These are phyloP conservation scores for Clonostachys rhizophaga DNA, from an alignment of 2,329 filamentous ascomycete species.

Conservation along the genomic window DNA sequence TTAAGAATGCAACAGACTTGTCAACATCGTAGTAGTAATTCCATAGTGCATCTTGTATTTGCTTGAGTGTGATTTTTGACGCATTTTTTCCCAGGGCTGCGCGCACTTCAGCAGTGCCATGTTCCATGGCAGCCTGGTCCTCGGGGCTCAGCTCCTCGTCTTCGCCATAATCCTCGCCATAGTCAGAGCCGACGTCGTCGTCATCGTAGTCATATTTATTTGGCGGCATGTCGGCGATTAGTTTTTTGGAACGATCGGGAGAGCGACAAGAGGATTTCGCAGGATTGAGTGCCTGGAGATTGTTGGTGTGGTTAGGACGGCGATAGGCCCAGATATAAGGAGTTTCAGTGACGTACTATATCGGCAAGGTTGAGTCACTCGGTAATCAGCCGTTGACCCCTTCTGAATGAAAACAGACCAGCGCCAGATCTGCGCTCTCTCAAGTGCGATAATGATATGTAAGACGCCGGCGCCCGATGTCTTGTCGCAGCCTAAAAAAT, in stretches of 20 bases:
- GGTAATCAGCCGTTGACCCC: too few relatives aligned
- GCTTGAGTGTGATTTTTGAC: conserved; percentile 48
- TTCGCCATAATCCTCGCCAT: conserved; percentile 37
- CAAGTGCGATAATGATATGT: too few relatives aligned
- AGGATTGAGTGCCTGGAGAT: too few relatives aligned
- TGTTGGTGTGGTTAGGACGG: too few relatives aligned
- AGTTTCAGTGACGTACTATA: too few relatives aligned
- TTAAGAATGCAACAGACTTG: conserved; percentile 78
- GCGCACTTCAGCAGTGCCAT: conserved; percentile 63
- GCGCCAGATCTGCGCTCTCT: too few relatives aligned
- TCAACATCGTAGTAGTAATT: conserved; percentile 93
- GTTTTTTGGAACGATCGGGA: too few relatives aligned
- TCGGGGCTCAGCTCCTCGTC: conserved; percentile 35
- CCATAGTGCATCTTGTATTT: conserved; percentile 90
- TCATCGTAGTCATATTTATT: conserved; percentile 26
- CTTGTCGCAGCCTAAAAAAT: neutral
- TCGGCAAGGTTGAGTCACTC: too few relatives aligned
- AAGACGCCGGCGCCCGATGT: neutral
- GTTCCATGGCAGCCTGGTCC: conserved; percentile 48
- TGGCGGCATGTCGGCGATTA: conserved; percentile 9
- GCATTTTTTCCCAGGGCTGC: conserved; percentile 57
- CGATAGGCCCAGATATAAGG: too few relatives aligned
- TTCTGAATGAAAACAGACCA: too few relatives aligned
- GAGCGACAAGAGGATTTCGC: too few relatives aligned
- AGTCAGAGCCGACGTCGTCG: conserved; percentile 39